Base-by-base conservation (phyloP, 768 basidiomycete genomes). In the Hygrophoropsis aurantiaca region DNA sequence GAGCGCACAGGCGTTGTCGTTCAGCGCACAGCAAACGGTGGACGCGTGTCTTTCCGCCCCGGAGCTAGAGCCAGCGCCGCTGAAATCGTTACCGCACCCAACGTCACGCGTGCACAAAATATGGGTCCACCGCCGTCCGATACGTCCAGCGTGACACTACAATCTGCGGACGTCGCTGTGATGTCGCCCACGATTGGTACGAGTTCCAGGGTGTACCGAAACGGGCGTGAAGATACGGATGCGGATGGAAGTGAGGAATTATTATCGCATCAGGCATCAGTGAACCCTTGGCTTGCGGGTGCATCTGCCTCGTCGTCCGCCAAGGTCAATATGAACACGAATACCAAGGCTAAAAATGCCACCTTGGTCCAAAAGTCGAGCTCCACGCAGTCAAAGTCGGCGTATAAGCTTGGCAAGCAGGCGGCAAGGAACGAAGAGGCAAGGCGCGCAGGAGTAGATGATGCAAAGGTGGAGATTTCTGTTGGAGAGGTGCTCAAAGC, bases 211-310 rank as follows among this genome's bases (percentile, higher is more conserved):
- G 27, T 6, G 27, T 30, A 7, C 27, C 19, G 55, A 58, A 33
- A 44, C n/a, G 24, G 27, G 27, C 27, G 27, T 13, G 27, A 13
- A 6, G 6, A 13, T 7, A 13, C 27, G 27, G 27, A 13, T 6
- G 27, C 27, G 7, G 27, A 13, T 13, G 27, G 21, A 24, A 46
- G 7, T 39, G 46, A 23, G 27, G 23, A 30, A 6, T 9, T 32
- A 5, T 26, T 18, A 7, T 40, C 7, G 52, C 52, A 35, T 24
- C 18, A 47, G 46, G 2, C 27, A 49, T 59, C 64, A 23, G 41
- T 62, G 48, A 98, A 98, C 63, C 94, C 94, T 9, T 97, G 95
- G 93, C 83, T 97, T 15, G 66, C 68, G 1, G 68, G 69, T 9
- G 55, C 47, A 6, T 41, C 71, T 1, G 57, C 73, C 3, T 61